Base-by-base conservation (phyloP, 1,139 yeast species). In the Candida sp. region DNA sequence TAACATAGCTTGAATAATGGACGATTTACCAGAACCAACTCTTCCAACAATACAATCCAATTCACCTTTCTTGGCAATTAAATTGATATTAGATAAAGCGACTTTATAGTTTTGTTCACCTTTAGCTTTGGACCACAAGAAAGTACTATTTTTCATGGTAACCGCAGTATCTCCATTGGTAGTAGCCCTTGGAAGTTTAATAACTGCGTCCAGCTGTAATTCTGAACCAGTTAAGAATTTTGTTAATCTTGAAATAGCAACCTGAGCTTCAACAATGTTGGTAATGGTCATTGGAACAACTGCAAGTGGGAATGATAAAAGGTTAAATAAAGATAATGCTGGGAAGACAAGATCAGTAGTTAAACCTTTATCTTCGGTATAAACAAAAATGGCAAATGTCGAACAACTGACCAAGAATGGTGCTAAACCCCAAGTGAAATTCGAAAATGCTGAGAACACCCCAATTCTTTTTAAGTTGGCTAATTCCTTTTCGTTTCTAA, bases 291-390 rank as follows among this genome's bases (percentile, higher is more conserved):
- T 88, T 38, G 99, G 99, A 49, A 93, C 77, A 35, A 89, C 87
- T n/a, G 96, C 93, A 52, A 93, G 75, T 42, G 99, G 99, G 79
- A 95, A 93, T 2, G 86, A 77, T 48, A 93, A 75, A 58, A 93
- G 71, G 61, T 91, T 93, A 68, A 87, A 87, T 51, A 93, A 74
- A 1, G 97, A 79, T 51, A 93, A 75, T 1, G 98, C 96, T 11
- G 99, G 97, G 79, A 93, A 93, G 8, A 93, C 97, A 54, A 91
- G 76, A 55, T 93, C 98, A 9, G 97, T 89, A 1, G 95, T 79
- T 57, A 93, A 77, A 37, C 96, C 89, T 45, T 64, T 73, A 45
- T 79, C 77, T 52, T 83, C 81, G 37, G 81, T 70, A 46, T 73
- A 66, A 11, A 90, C 87, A 59, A 87, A 93, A 12, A 86, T 75